Evolutionary conservation across 192 early-diverging fungal species (phyloP).

Genomic region (Coemansia sp.): DNA sequence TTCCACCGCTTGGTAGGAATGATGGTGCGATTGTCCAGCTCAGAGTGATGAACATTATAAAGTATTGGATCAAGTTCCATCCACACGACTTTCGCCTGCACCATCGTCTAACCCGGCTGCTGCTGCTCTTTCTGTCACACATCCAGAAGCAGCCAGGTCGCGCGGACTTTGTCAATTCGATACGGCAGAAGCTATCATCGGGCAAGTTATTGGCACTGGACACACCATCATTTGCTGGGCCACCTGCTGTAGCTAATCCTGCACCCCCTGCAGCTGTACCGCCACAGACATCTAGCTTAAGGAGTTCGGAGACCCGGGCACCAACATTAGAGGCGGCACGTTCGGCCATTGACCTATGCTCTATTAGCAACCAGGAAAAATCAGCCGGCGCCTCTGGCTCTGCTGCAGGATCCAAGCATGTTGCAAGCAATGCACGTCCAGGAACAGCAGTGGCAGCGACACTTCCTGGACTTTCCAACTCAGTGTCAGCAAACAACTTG

Average conservation of each 20-base stretch:
- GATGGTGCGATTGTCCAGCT: conserved; percentile 61
- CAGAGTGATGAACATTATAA: conserved; percentile 83
- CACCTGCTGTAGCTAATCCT: neutral
- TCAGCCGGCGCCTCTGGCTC: neutral
- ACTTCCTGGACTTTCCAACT: neutral
- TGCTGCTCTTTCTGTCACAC: conserved; percentile 51
- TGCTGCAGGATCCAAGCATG: neutral
- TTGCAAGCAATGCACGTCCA: conserved; percentile 1
- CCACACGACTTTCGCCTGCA: conserved; percentile 58
- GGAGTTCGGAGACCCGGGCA: conserved; percentile 28
- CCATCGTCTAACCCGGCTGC: conserved; percentile 45
- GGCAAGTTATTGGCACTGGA: conserved; percentile 46
- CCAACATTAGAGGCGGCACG: conserved; percentile 24
- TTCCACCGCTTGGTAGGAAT: conserved; percentile 40
- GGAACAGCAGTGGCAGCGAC: neutral
- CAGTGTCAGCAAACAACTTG: conserved; percentile 7
- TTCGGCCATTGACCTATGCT: conserved; percentile 40
- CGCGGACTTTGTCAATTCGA: conserved; percentile 51
- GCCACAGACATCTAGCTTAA: conserved; percentile 35
- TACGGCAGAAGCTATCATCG: conserved; percentile 45
- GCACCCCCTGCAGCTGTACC: conserved; percentile 16
- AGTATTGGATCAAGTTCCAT: conserved; percentile 86
- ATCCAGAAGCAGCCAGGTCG: conserved; percentile 55
- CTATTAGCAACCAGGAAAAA: neutral
- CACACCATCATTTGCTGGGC: conserved; percentile 30